Conservation (phyloP, 2,329 filamentous ascomycete species). For the Xylariomycetidae sp. region DNA sequence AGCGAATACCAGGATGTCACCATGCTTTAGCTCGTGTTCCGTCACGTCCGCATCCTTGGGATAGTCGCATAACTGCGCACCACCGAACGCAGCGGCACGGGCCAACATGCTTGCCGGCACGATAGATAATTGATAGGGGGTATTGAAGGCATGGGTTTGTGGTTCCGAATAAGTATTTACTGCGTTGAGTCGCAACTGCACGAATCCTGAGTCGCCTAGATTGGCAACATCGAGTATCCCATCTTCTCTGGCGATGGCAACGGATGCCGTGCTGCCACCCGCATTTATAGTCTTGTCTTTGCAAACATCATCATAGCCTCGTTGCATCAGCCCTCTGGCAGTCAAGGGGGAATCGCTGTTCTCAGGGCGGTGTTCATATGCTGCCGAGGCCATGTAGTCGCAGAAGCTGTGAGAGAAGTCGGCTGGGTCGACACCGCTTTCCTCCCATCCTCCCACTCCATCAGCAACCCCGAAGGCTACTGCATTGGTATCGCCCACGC, state of each 20-base stretch:
- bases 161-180: slow-evolving; percentile 78
- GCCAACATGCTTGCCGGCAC: slow-evolving; percentile 75
- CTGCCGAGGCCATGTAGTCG: slow-evolving; percentile 81
- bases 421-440: slow-evolving; percentile 87
- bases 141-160: slow-evolving; percentile 97
- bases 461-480: slow-evolving; percentile 89
- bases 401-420: slow-evolving; percentile 94
- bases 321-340: slow-evolving; percentile 70
- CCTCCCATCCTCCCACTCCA: slow-evolving; percentile 91
- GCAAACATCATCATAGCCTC: slow-evolving; percentile 78
- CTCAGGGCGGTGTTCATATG: slow-evolving; percentile 49
- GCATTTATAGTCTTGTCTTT: slow-evolving; percentile 68
- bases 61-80: slow-evolving; percentile 73
- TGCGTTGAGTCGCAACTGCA: slow-evolving; percentile 79
- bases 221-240: slow-evolving; percentile 86
- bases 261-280: slow-evolving; percentile 86
- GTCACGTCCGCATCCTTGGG: slow-evolving; percentile 80
- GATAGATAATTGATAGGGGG: slow-evolving; percentile 88
- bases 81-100: slow-evolving; percentile 80
- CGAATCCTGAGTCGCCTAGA: slow-evolving; percentile 89
- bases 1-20: slow-evolving; percentile 88
- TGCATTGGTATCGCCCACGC: slow-evolving; percentile 65
- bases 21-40: slow-evolving; percentile 73
- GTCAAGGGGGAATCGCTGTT: slow-evolving; percentile 38
- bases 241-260: slow-evolving; percentile 70